These are phyloP conservation scores for Tylopilus plumbeoviolaceoides DNA, from an alignment of 768 basidiomycete genomes.

Conservation along the genomic window DNA sequence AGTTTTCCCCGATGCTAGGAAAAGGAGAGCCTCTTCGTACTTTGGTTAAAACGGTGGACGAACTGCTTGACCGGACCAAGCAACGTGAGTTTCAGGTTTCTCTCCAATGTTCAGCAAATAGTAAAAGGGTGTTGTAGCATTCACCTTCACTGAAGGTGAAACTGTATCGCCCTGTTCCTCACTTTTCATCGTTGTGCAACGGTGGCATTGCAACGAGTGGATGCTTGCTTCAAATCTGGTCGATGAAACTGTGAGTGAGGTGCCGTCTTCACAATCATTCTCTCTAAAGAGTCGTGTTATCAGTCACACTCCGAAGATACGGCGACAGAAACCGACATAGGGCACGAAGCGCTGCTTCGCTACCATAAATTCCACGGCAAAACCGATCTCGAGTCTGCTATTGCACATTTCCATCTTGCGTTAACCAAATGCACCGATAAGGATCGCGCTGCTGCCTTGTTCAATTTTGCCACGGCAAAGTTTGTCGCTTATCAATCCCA, in stretches of 20 bases:
- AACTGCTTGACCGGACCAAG: background rate
- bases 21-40: background rate
- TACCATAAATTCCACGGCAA: too few relatives aligned
- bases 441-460: background rate
- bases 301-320: too few relatives aligned
- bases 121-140: background rate
- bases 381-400: too few relatives aligned
- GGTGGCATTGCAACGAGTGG: background rate
- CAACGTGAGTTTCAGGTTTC: background rate
- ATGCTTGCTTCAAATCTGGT: background rate
- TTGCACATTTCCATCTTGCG: too few relatives aligned
- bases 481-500: background rate
- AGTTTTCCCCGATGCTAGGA: constrained; percentile 2
- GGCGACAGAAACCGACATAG: too few relatives aligned
- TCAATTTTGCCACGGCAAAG: constrained; percentile 6
- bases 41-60: background rate
- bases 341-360: too few relatives aligned
- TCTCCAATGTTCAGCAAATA: too few relatives aligned
- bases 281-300: too few relatives aligned
- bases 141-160: background rate
- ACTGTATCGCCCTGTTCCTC: background rate
- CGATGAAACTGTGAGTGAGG: background rate
- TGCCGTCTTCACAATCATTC: too few relatives aligned
- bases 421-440: too few relatives aligned
- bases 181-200: background rate